Base-by-base conservation (phyloP, 1,284 basidiomycete genomes). In the Porogramme epimiltina region DNA sequence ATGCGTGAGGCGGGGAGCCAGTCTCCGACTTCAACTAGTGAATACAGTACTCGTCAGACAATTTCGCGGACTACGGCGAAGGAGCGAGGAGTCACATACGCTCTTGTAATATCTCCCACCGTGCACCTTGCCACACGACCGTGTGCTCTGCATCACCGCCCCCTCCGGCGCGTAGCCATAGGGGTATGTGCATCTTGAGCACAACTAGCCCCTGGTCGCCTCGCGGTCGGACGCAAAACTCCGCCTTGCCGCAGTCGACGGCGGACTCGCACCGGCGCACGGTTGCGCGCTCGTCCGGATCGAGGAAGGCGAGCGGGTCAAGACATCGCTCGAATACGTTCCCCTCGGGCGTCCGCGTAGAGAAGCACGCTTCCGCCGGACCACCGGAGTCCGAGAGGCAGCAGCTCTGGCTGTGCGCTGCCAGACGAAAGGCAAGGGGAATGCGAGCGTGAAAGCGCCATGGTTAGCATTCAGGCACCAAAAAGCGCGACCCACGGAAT, bases 81-180 rank as follows among this genome's bases (percentile, higher is more conserved):
- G 25, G 45, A 3, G 4, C 22, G 10, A n/a, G 4, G 13, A 25
- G 34, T 8, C 20, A 59, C 74, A n/a, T 41, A 87, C 88, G 81
- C 76, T 89, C 81, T 44, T 87, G 80, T 69, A 75, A 80, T 1
- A 91, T 73, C 65, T 91, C 87, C n/a, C 62, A 60, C n/a, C 67
- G 69, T 1, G 85, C 82, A 1, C 88, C 89, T 52, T 76, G 82
- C 88, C 88, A 91, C 1, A 91, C 63, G 3, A 90, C 66, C 0
- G 77, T 69, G 16, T 44, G 41, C 58, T 66, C 60, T 9, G 39
- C 19, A 22, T 49, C 42, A 2, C 49, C 49, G 19, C 28, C 39
- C 19, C 16, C 18, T 10, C 18, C 23, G 13, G 42, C 37, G 23
- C 45, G 25, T 20, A 51, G 46, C 60, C 60, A 60, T 4, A 51